Percentiles rank a stretch among this genome's conserved stretches.
phyloP scores from a whole-genome alignment of 23 red algal genomes.

The Porphyridium purpureum region DNA sequence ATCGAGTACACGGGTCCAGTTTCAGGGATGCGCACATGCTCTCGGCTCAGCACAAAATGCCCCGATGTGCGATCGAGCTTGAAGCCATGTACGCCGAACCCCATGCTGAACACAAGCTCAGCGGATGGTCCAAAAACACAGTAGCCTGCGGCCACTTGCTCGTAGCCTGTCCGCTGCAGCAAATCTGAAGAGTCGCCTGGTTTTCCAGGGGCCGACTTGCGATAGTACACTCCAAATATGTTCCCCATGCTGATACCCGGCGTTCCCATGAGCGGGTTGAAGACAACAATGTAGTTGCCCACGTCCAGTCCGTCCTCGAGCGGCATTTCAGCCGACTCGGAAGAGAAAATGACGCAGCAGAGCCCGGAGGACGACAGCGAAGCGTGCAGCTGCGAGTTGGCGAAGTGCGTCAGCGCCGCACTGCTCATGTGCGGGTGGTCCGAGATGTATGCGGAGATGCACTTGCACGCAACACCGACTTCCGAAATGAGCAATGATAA shows the following conservation, averaged over 20 bases:
- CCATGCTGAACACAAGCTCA: constrained; percentile 54
- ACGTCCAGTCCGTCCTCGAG: constrained; percentile 52
- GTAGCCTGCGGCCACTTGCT: constrained; percentile 95
- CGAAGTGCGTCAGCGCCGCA: constrained; percentile 31
- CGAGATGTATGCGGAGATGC: constrained; percentile 59
- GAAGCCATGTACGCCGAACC: constrained; percentile 85
- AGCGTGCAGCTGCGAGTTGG: constrained; percentile 74
- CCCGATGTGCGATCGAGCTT: constrained; percentile 58
- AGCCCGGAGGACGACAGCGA: constrained; percentile 87
- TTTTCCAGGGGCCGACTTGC: constrained; percentile 80
- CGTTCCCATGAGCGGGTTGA: constrained; percentile 70
- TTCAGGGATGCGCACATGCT: constrained; percentile 66
- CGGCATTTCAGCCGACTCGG: constrained; percentile 47
- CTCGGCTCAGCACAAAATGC: constrained; percentile 76
- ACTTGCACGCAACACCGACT: constrained; percentile 80
- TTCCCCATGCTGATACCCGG: constrained; percentile 67
- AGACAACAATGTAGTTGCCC: constrained; percentile 98
- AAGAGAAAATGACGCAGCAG: constrained; percentile 90
- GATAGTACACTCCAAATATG: constrained; percentile 95
- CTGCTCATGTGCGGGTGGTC: constrained; percentile 45
- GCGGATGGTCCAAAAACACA: constrained; percentile 70
- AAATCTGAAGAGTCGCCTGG: constrained; percentile 83
- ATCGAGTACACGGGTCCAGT: constrained; percentile 67
- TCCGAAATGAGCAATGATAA: constrained; percentile 82
- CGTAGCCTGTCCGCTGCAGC: constrained; percentile 82